Base-by-base conservation (phyloP, 805 yeast genomes). In the Kodamaea leandrae region DNA sequence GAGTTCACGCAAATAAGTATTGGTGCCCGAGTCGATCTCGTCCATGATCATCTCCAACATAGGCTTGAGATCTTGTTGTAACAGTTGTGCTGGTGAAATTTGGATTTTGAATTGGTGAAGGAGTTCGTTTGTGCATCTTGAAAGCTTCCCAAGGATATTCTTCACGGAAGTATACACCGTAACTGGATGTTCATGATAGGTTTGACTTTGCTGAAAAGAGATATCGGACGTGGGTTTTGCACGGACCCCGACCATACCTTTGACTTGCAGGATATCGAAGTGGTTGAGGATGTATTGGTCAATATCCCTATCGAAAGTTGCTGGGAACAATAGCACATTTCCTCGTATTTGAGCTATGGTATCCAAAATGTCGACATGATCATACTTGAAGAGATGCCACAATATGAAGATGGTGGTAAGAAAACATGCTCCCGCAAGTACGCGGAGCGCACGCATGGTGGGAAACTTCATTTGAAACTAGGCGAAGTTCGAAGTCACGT, bases 1-100 rank as follows among this genome's bases (percentile, higher is more conserved):
- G 12, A 45, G 18, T n/a, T 25, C 30, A 3, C 26, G 14, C 17
- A 37, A 33, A 33, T 45, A 45, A 4, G 37, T 16, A 15, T 29
- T 27, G 12, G 32, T 20, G 2, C 37, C 43, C 2, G 30, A 24
- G 24, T 38, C 41, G 7, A 38, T 25, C 14, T 32, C 37, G 8
- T 27, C 16, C 13, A 39, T 19, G 5, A 39, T 19, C 21, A 19
- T 13, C 17, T 20, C 21, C 24, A 39, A 32, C 28, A 39, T 34
- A 2, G 42, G 42, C 28, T 34, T 18, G 8, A 39, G 13, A 14
- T 39, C 37, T n/a, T 4, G 17, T 13, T 39, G 42, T 6, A 39
- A 30, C 33, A 32, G 36, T 20, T 25, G 13, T 2, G 36, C 20
- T 4, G 6, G 12, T 12, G 37, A 18, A 16, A 41, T 37, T 12